Evolutionary conservation across 2,329 filamentous ascomycete genomes (phyloP), one percentile per base, ranked within the genome.

Genomic region (Epicoccum nigrum): DNA sequence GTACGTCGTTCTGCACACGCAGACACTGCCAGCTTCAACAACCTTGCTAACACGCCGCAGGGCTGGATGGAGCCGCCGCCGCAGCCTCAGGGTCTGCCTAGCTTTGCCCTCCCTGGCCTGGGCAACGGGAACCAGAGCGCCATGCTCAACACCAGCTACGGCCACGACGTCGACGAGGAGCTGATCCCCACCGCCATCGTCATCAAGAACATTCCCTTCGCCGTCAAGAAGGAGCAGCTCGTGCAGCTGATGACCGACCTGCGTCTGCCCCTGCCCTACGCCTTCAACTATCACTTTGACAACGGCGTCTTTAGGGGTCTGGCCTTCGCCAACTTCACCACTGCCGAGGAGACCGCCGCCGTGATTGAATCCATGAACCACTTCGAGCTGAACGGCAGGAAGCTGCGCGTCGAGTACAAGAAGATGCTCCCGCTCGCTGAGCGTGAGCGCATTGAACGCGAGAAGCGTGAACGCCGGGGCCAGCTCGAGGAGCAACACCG

Each of bases 211-310:
- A 99, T 99, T 30, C 94, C 95, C 0, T 99, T 99, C 73, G 94
- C 95, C 21, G 92, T 97, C 50, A 92, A 96, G 74, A 97, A 97
- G 77, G 94, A 99, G 76, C 91, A 93, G 66, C 82, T 99, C 31
- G 90, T 96, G 27, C 86, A 87, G 56, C 83, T 97, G 62, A 99
- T 99, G 94, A 90, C 92, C 7, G 90, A 96, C 16, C 85, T 97
- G 82, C 89, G 91, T 61, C 83, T 99, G 31, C 94, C 94, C 1
- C 85, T 97, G 62, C 94, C 94, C 0, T 99, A 99, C 70, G 94
- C 94, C 11, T 99, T 99, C 81, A 99, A 99, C 80, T 97, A 99
- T 69, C 94, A 99, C 75, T 99, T 99, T 70, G 94, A 99, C 72
- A 95, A 96, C 66, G 94, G 94, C 21, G 92, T 99, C 21, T 99